Conservation (phyloP, 768 basidiomycete genomes). For the Collybia sordida region DNA sequence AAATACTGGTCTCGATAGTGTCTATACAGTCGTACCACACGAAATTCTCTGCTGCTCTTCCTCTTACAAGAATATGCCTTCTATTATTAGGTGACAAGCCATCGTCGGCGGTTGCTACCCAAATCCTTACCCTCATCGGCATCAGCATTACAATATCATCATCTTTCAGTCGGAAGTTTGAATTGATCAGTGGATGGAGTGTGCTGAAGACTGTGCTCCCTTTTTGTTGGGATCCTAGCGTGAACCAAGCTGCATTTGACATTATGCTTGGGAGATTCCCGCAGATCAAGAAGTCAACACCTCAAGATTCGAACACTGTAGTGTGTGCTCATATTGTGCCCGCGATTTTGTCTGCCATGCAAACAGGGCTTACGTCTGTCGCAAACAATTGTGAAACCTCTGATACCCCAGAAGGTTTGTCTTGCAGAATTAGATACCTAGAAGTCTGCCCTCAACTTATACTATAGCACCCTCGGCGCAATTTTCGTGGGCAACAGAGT, state of each 20-base stretch:
- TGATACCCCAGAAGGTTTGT: constrained; percentile 28
- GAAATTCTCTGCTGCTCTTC: constrained; percentile 74
- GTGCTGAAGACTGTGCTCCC: constrained; percentile 71
- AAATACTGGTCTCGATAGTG: constrained; percentile 61
- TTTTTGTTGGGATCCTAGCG: constrained; percentile 60
- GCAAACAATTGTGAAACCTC: constrained; percentile 33
- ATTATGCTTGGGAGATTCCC: constrained; percentile 57
- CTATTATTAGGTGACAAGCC: constrained; percentile 82
- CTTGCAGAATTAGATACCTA: not conserved
- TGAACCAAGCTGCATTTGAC: constrained; percentile 70
- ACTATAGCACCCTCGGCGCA: constrained; percentile 15
- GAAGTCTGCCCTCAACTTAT: too few relatives aligned
- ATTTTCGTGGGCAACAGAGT: constrained; percentile 29
- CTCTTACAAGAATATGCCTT: constrained; percentile 75
- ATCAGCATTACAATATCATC: constrained; percentile 53
- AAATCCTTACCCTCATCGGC: constrained; percentile 59
- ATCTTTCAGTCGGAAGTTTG: constrained; percentile 80
- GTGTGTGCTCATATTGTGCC: constrained; percentile 74
- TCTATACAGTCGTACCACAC: constrained; percentile 54
- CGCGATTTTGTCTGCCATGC: constrained; percentile 68
- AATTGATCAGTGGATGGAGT: constrained; percentile 82
- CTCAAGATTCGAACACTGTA: constrained; percentile 26
- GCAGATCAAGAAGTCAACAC: constrained; percentile 20
- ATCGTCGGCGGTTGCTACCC: constrained; percentile 52
- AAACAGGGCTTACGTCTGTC: constrained; percentile 47